Base-by-base conservation (phyloP, 352 stramenopile genomes). In the Globisporangium rhizosaccharum region DNA sequence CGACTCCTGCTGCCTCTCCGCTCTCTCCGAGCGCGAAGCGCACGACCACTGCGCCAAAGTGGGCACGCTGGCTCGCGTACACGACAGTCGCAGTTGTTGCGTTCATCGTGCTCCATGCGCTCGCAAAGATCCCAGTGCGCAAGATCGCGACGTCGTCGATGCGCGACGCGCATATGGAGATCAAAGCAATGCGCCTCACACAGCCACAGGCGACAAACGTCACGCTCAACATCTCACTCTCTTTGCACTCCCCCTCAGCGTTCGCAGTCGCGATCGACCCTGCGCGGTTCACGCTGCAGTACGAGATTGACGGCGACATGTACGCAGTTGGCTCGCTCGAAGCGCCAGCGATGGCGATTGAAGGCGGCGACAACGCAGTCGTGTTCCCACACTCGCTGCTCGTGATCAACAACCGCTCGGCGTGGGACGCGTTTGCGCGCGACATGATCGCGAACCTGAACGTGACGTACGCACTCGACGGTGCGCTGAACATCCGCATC, bases 361-460 rank as follows among this genome's bases (percentile, higher is more conserved):
- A 44, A 14, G 67, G 84, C 47, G 83, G 83, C 25, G 59, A 65
- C 10, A 90, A 85, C 58, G n/a, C 58, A 0, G 63, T 79, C 33
- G 2, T 52, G 6, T 87, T 92, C 56, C 60, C 63, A 0, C 71
- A 85, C 28, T 67, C 79, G 28, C 81, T 69, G 52, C 69, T 92
- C 4, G n/a, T 52, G 23, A 88, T 92, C 50, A 45, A 55, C 1
- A 81, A 90, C 59, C 71, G 62, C 36, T 75, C 77, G 23, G 69
- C 63, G 3, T 92, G 83, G 83, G 69, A 89, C 49, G 54, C 49
- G 33, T 92, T 92, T 65, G 83, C 83, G 18, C 59, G 66, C 7
- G 79, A 87, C 51, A 84, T 92, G 62, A 90, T 92, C 64, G 60
- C 71, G 60, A 59, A 59, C 8, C 11, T 52, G 1, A 56, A 67